Conservation (phyloP, 306 rosid species). For the Citrullus amarus region DNA sequence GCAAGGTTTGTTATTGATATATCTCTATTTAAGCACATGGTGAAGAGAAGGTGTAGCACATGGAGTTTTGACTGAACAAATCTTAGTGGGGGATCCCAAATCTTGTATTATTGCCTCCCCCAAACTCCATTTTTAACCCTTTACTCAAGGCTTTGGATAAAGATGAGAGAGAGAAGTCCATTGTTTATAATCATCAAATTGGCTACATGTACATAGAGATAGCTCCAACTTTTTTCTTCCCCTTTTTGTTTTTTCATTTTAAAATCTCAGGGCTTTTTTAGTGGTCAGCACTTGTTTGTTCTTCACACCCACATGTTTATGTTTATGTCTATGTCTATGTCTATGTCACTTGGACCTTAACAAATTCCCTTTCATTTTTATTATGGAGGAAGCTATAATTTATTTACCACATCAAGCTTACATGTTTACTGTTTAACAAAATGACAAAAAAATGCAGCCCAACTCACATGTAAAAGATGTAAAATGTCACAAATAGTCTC, state of each 20-base stretch:
- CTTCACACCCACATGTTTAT: background rate
- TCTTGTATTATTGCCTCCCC: background rate
- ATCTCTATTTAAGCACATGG: constrained; percentile 2
- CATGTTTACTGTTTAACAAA: too few species aligned
- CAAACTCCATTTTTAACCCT: background rate
- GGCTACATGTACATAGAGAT: background rate
- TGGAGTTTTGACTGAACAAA: background rate
- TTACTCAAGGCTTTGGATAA: background rate
- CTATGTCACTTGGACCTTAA: background rate
- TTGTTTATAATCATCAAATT: background rate
- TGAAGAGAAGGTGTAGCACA: background rate
- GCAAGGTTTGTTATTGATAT: background rate
- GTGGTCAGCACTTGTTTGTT: background rate
- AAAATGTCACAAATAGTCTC: too few species aligned
- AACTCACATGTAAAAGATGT: too few species aligned
- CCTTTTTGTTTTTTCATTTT: background rate
- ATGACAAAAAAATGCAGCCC: too few species aligned
- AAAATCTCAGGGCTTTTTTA: background rate
- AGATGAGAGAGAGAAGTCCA: background rate
- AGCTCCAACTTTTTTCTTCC: background rate
- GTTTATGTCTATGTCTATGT: background rate
- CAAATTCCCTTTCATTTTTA: background rate
- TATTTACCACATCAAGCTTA: too few species aligned
- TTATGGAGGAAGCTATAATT: too few species aligned
- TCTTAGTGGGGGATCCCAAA: constrained; percentile 8